phyloP scores from a whole-genome alignment of 1,284 basidiomycete genomes.

The Pholiota adiposa region DNA sequence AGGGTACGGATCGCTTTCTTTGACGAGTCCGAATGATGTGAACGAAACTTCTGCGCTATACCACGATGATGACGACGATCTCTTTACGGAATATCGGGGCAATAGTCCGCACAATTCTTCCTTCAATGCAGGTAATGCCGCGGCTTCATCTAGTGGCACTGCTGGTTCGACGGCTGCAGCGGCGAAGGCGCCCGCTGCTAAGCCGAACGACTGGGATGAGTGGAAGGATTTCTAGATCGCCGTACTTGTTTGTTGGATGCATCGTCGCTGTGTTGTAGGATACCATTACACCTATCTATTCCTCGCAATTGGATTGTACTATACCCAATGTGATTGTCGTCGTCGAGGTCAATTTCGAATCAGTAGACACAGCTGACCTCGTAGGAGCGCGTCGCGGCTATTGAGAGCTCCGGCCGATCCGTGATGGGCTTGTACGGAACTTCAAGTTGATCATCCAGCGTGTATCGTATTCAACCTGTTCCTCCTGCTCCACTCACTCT shows the following conservation, averaged over 20 bases:
- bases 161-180: constrained; percentile 26
- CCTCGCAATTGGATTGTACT: constrained; percentile 4
- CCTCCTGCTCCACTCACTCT: constrained; percentile 18
- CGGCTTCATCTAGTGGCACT: constrained; percentile 15
- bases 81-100: constrained; percentile 56
- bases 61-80: constrained; percentile 55
- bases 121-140: constrained; percentile 7
- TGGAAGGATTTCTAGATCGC: constrained; percentile 74
- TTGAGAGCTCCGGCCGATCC: constrained; percentile 38
- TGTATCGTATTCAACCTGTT: not conserved
- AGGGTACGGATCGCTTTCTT: constrained; percentile 60
- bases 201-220: constrained; percentile 67
- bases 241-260: constrained; percentile 9
- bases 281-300: constrained; percentile 8
- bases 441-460: not conserved
- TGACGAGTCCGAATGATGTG: constrained; percentile 43
- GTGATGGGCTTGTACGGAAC: not conserved
- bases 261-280: constrained; percentile 15
- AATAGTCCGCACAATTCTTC: constrained; percentile 20
- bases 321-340: not conserved
- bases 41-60: constrained; percentile 58
- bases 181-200: constrained; percentile 29
- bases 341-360: not conserved
- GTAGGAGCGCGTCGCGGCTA: not conserved
- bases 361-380: not conserved